phyloP scores from a whole-genome alignment of 2,329 filamentous ascomycete species.

The Sarocladiaceae sp. region DNA sequence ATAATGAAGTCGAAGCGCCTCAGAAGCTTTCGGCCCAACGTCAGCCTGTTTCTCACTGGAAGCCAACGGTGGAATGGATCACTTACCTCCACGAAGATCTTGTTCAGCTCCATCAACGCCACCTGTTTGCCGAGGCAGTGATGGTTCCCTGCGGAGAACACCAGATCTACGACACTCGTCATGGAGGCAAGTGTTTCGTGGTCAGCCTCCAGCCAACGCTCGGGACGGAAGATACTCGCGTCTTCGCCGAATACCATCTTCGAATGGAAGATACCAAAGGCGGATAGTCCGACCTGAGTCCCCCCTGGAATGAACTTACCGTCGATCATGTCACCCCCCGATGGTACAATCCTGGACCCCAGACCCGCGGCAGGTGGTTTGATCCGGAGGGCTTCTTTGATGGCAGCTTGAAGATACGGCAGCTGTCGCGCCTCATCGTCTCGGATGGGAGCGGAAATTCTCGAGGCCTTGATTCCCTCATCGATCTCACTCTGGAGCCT shows the following conservation, averaged over 20 bases:
- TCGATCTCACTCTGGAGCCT: slow-evolving; percentile 31
- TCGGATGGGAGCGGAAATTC: slow-evolving; percentile 27
- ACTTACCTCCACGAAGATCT: slow-evolving; percentile 35
- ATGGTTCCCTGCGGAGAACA: slow-evolving; percentile 37
- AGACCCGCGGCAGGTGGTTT: slow-evolving; percentile 29
- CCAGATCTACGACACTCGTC: slow-evolving; percentile 32
- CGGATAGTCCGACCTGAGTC: slow-evolving; percentile 36
- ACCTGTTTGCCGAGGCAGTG: slow-evolving; percentile 39
- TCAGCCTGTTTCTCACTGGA: neutral
- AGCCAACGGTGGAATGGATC: slow-evolving; percentile 7
- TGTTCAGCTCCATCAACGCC: slow-evolving; percentile 36
- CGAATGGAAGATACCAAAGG: slow-evolving; percentile 32
- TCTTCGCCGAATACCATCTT: slow-evolving; percentile 32
- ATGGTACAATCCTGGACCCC: slow-evolving; percentile 23
- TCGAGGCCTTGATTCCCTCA: slow-evolving; percentile 10
- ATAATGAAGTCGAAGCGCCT: slow-evolving; percentile 15
- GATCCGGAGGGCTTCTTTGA: slow-evolving; percentile 40
- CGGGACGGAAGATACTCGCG: slow-evolving; percentile 37
- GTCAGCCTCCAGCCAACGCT: slow-evolving; percentile 39
- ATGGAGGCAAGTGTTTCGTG: slow-evolving; percentile 26
- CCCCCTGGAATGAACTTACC: slow-evolving; percentile 41
- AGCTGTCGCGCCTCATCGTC: slow-evolving; percentile 34
- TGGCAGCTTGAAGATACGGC: slow-evolving; percentile 41
- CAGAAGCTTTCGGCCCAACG: slow-evolving; percentile 11
- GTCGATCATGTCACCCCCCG: slow-evolving; percentile 28